Evolutionary conservation across 768 basidiomycete species (phyloP).

Genomic region (Kwoniella dendrophila): DNA sequence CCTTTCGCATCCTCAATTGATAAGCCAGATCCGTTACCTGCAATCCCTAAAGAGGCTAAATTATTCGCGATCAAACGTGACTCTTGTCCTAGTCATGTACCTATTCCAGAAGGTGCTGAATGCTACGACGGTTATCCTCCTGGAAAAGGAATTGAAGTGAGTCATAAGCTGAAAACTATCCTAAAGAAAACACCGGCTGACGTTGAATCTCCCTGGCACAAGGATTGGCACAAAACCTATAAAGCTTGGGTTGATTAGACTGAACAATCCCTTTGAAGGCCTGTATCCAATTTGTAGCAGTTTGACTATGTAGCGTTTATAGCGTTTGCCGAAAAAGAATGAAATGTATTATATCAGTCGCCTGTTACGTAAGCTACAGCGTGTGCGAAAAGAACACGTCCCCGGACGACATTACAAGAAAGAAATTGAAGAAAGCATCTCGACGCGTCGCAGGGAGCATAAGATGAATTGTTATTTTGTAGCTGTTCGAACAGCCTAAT

Average conservation of each 20-base stretch:
- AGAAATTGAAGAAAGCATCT: too few species aligned
- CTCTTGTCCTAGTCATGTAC: conserved; percentile 43
- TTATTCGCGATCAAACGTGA: conserved; percentile 47
- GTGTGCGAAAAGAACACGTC: too few species aligned
- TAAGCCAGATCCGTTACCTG: conserved; percentile 47
- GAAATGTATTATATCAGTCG: too few species aligned
- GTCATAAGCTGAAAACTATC: background rate
- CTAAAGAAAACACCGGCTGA: background rate
- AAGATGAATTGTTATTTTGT: too few species aligned
- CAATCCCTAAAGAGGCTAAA: conserved; percentile 34
- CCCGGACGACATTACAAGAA: too few species aligned
- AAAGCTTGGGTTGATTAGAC: conserved; percentile 53
- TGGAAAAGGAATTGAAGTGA: conserved; percentile 53
- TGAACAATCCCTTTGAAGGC: too few species aligned
- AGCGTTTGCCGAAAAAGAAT: too few species aligned
- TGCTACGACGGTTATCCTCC: conserved; percentile 44
- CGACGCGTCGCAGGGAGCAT: too few species aligned
- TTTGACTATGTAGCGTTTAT: too few species aligned
- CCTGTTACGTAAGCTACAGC: too few species aligned
- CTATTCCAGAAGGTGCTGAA: conserved; percentile 45
- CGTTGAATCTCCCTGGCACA: conserved; percentile 10
- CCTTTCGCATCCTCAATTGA: conserved; percentile 55
- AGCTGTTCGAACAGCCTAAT: too few species aligned
- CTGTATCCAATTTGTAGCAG: too few species aligned
- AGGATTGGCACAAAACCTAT: conserved; percentile 52